Evolutionary conservation across 768 basidiomycete genomes (phyloP), one percentile per base, ranked within the genome.

Genomic region (Pholiota molesta): DNA sequence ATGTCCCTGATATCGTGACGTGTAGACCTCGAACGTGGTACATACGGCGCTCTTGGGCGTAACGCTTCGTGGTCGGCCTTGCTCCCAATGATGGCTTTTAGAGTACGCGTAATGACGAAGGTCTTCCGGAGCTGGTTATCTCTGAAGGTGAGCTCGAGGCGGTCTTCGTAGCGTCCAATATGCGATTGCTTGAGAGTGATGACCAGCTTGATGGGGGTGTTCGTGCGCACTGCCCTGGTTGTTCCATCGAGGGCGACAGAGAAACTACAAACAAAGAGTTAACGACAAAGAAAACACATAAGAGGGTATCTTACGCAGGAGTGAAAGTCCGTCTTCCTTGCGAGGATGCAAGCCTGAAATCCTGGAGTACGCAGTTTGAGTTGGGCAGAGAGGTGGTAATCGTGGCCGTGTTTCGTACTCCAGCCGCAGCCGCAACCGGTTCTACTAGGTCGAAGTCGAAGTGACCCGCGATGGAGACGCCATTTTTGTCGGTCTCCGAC

Each of bases 401-500:
- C 0, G 63, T 64, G 8, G 65, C 67, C 1, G 59, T 60, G 5
- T 61, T 44, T 1, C 53, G 57, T 5, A 69, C 57, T 4, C 77
- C 77, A 9, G 28, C 52, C 8, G 59, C 45, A 1, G 77, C 78
- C n/a, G 67, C 69, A 0, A 61, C 60, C 3, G 72, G 68, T n/a
- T 83, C 80, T 5, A 88, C 67, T 39, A 87, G 73, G 3, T 78
- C 85, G 55, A 88, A 83, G 66, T 89, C 79, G 13, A 83, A 69
- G 6, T 74, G 70, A 1, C 79, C 80, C 5, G 74, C 71, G 3
- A 89, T 70, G 0, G 68, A 65, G 9, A 87, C 71, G 0, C 83
- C 84, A 51, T 86, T 74, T 56, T 84, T 85, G 62, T 88, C 85
- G 44, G 77, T 78, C 55, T 85, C 82, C 0, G 85, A 81, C 44